Conservation (phyloP, 2,329 filamentous ascomycete species). For the Colletotrichum tamarilloi region DNA sequence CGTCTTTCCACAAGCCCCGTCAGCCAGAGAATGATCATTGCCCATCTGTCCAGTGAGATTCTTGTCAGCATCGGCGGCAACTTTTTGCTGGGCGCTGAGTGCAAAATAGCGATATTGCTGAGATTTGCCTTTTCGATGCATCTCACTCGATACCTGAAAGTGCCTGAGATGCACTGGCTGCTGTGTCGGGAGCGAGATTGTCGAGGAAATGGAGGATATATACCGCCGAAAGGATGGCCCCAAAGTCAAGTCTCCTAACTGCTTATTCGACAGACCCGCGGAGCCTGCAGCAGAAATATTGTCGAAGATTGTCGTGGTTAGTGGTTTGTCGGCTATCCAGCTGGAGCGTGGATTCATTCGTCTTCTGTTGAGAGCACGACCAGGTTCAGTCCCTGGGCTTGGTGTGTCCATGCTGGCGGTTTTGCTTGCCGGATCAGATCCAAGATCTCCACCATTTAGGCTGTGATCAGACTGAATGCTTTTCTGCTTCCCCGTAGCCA, state of each 20-base stretch:
- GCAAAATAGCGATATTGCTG: conserved; percentile 32
- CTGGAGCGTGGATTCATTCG: conserved; percentile 6
- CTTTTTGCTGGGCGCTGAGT: not conserved
- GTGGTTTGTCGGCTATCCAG: conserved; percentile 48
- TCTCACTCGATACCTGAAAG: conserved; percentile 34
- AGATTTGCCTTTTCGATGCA: conserved; percentile 35
- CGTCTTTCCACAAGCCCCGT: not conserved
- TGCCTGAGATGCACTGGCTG: conserved; percentile 31
- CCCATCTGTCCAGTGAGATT: not conserved
- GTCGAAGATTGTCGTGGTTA: conserved; percentile 46
- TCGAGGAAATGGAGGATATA: conserved; percentile 46
- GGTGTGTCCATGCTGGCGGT: not conserved
- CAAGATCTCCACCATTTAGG: not conserved
- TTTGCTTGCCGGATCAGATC: not conserved
- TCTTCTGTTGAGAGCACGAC: not conserved
- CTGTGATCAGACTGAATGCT: not conserved
- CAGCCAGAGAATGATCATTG: not conserved
- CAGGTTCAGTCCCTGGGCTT: not conserved
- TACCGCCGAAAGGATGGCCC: conserved; percentile 46
- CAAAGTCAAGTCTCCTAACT: conserved; percentile 44
- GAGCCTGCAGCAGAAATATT: conserved; percentile 46
- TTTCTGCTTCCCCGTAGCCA: conserved; percentile 58
- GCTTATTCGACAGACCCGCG: conserved; percentile 45
- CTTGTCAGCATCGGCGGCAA: not conserved
- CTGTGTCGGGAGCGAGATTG: conserved; percentile 39